These are phyloP conservation scores for Penicillium sp. DNA, from an alignment of 2,329 filamentous ascomycete genomes.

Conservation along the genomic window DNA sequence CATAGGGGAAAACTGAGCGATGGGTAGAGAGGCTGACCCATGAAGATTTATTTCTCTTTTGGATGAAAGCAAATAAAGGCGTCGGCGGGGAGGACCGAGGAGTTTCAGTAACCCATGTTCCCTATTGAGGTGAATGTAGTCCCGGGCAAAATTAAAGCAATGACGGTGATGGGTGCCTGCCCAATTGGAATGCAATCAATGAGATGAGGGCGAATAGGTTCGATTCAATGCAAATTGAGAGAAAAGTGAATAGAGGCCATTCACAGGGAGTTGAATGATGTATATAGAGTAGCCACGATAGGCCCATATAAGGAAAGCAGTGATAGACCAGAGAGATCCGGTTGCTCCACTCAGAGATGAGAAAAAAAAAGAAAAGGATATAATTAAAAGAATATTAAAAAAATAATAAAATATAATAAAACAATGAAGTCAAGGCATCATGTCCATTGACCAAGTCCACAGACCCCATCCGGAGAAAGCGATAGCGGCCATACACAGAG, in stretches of 20 bases:
- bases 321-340: conserved; percentile 13
- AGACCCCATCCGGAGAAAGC: conserved; percentile 33
- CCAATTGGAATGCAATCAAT: conserved; percentile 17
- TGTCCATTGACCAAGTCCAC: conserved; percentile 25
- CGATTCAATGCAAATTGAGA: conserved; percentile 4
- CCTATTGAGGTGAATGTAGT: conserved; percentile 3
- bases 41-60: conserved; percentile 3
- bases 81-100: conserved; percentile 10
- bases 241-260: conserved; percentile 13
- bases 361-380: conserved; percentile 6
- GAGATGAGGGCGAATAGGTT: not conserved
- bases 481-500: conserved; percentile 30
- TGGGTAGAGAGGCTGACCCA: conserved; percentile 14
- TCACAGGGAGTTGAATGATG: conserved; percentile 24
- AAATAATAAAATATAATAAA: conserved; percentile 38
- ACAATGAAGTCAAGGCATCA: conserved; percentile 38
- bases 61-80: conserved; percentile 7
- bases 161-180: not conserved
- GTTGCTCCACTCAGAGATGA: conserved; percentile 4
- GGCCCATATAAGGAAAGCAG: conserved; percentile 22
- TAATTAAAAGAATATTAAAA: conserved; percentile 10
- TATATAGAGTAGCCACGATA: conserved; percentile 26
- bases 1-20: conserved; percentile 30
- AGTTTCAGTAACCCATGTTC: conserved; percentile 18
- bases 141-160: not conserved